Conservation (phyloP, 2,329 filamentous ascomycete genomes). For the Fusarium liriodendri region DNA sequence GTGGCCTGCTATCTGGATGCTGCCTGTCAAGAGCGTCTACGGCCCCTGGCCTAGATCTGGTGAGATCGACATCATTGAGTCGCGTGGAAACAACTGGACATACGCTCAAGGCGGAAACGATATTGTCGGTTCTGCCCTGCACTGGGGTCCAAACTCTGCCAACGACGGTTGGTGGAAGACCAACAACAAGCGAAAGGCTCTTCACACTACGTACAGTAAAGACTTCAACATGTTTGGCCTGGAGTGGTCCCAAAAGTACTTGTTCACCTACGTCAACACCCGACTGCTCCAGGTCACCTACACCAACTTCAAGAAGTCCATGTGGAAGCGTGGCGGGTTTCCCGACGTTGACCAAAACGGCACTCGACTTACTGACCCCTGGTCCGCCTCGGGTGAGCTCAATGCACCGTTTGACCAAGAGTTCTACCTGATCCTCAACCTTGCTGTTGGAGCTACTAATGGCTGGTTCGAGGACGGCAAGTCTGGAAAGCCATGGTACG, state of each 20-base stretch:
- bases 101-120: slow-evolving; percentile 84
- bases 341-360: slow-evolving; percentile 73
- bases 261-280: slow-evolving; percentile 88
- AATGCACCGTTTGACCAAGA: slow-evolving; percentile 80
- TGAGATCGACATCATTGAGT: slow-evolving; percentile 86
- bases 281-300: slow-evolving; percentile 85
- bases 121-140: slow-evolving; percentile 80
- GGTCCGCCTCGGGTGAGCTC: slow-evolving; percentile 68
- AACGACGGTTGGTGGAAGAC: slow-evolving; percentile 88
- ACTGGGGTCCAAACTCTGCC: slow-evolving; percentile 80
- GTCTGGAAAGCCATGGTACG: slow-evolving; percentile 82
- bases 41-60: slow-evolving; percentile 83
- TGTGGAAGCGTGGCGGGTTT: slow-evolving; percentile 78
- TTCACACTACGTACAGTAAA: slow-evolving; percentile 78
- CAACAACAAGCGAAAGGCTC: slow-evolving; percentile 79
- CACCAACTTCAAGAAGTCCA: slow-evolving; percentile 75
- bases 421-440: slow-evolving; percentile 81
- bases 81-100: slow-evolving; percentile 83
- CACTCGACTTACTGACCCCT: slow-evolving; percentile 71
- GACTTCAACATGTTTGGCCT: slow-evolving; percentile 82
- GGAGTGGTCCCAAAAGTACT: slow-evolving; percentile 89
- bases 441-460: slow-evolving; percentile 82
- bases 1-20: slow-evolving; percentile 94
- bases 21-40: slow-evolving; percentile 78
- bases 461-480: slow-evolving; percentile 85